Conservation (phyloP, 306 rosid species). For the Pterocarpus santalinus region DNA sequence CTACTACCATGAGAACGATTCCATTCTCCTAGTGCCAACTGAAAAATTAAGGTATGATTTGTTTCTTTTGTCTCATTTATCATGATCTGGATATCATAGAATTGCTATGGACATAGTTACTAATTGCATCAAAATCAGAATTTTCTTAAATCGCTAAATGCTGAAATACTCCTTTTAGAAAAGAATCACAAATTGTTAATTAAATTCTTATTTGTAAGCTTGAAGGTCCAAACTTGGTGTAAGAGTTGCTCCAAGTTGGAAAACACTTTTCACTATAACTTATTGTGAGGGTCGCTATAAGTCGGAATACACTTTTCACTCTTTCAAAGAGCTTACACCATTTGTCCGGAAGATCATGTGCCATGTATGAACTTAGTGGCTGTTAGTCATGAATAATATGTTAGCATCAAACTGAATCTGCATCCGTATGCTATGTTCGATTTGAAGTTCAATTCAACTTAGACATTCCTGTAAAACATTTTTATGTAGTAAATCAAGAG, state of each 20-base stretch:
- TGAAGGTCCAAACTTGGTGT: neutral
- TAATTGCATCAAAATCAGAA: constrained; percentile 26
- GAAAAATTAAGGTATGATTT: constrained; percentile 38
- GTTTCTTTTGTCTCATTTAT: neutral
- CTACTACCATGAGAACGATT: constrained; percentile 44
- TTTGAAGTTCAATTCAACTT: too few species aligned
- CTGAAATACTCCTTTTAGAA: neutral
- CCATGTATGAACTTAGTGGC: neutral
- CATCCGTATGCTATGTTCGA: too few species aligned
- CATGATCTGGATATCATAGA: neutral
- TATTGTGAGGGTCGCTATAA: too few species aligned
- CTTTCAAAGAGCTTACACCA: neutral
- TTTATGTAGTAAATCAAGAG: constrained; percentile 1
- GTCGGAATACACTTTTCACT: neutral
- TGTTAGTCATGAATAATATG: neutral
- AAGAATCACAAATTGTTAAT: neutral
- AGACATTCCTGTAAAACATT: neutral
- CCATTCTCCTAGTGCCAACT: constrained; percentile 37
- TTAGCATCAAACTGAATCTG: too few species aligned
- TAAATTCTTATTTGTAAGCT: neutral
- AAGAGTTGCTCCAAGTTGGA: neutral
- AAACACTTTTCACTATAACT: neutral
- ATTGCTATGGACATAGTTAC: neutral
- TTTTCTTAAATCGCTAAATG: neutral
- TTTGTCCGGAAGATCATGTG: neutral